A percentile compares a stretch with the other conserved stretches of the same genome.
Evolutionary conservation across 352 stramenopile species (phyloP).

Genomic region (Phytophthora kernoviae): DNA sequence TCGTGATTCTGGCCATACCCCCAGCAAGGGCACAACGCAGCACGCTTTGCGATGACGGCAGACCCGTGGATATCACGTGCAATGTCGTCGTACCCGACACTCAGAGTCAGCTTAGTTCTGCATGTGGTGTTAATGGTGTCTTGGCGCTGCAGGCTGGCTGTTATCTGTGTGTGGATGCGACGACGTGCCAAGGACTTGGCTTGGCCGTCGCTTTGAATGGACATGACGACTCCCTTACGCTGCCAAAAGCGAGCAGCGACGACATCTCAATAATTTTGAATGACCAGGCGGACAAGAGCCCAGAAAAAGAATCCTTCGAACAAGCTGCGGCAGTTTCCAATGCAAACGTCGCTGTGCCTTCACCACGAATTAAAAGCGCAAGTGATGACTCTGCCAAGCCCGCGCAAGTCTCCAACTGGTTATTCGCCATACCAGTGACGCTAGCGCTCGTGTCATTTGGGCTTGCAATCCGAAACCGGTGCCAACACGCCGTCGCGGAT

Average conservation of each 20-base stretch:
- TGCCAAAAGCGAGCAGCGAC: slow-evolving; percentile 31
- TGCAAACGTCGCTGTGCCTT: slow-evolving; percentile 20
- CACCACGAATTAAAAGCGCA: slow-evolving; percentile 6
- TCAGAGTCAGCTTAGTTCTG: not conserved
- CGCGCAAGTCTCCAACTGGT: slow-evolving; percentile 44
- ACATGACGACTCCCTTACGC: not conserved
- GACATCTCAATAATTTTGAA: slow-evolving; percentile 31
- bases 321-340: slow-evolving; percentile 11
- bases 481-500: slow-evolving; percentile 19
- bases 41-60: slow-evolving; percentile 43
- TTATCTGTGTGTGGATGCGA: slow-evolving; percentile 47
- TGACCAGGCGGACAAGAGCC: slow-evolving; percentile 19
- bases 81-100: slow-evolving; percentile 1
- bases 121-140: slow-evolving; percentile 29
- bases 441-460: slow-evolving; percentile 49
- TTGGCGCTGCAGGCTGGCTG: slow-evolving; percentile 56
- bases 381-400: not conserved
- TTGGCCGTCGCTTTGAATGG: not conserved
- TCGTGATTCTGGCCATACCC: slow-evolving; percentile 10
- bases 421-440: slow-evolving; percentile 45
- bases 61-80: slow-evolving; percentile 23
- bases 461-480: slow-evolving; percentile 36
- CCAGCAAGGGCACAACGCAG: slow-evolving; percentile 20
- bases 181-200: slow-evolving; percentile 32
- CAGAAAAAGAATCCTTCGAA: slow-evolving; percentile 18